These are phyloP conservation scores for Eutypa lata DNA, from an alignment of 2,329 filamentous ascomycete species.

Conservation along the genomic window DNA sequence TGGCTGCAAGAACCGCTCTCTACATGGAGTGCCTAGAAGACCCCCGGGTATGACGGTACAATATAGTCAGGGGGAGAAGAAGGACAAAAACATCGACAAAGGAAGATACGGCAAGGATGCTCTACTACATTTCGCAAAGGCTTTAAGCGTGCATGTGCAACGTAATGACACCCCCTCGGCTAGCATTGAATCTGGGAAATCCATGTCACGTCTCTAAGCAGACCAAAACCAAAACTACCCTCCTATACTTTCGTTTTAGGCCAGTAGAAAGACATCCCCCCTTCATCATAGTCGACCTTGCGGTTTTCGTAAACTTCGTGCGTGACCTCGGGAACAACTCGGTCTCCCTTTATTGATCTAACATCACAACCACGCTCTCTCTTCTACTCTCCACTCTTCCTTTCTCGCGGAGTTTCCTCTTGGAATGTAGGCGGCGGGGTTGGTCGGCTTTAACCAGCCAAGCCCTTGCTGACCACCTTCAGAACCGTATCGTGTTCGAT, in stretches of 20 bases:
- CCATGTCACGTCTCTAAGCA: conserved; percentile 26
- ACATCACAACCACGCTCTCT: not conserved
- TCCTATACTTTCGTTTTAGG: not conserved
- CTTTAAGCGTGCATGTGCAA: conserved; percentile 13
- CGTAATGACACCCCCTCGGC: conserved; percentile 24
- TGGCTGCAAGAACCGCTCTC: conserved; percentile 22
- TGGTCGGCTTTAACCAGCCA: conserved; percentile 40
- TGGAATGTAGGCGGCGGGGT: not conserved
- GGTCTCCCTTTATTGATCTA: not conserved
- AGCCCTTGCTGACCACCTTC: conserved; percentile 62
- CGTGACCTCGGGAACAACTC: not conserved
- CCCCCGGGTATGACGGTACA: no score
- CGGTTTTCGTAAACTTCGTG: conserved; percentile 22
- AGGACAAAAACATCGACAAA: no score
- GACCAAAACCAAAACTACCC: conserved; percentile 23
- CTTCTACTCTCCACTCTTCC: conserved; percentile 12
- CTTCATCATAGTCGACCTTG: conserved; percentile 13
- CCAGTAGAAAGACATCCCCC: not conserved
- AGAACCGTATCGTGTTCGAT: conserved; percentile 74
- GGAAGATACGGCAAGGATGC: no score
- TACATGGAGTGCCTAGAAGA: conserved; percentile 10
- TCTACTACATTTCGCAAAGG: no score
- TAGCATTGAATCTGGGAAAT: conserved; percentile 31
- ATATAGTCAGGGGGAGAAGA: no score
- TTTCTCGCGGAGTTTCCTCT: conserved; percentile 8